These are phyloP conservation scores for Melampsora americana DNA, from an alignment of 1,284 basidiomycete species.

Conservation along the genomic window DNA sequence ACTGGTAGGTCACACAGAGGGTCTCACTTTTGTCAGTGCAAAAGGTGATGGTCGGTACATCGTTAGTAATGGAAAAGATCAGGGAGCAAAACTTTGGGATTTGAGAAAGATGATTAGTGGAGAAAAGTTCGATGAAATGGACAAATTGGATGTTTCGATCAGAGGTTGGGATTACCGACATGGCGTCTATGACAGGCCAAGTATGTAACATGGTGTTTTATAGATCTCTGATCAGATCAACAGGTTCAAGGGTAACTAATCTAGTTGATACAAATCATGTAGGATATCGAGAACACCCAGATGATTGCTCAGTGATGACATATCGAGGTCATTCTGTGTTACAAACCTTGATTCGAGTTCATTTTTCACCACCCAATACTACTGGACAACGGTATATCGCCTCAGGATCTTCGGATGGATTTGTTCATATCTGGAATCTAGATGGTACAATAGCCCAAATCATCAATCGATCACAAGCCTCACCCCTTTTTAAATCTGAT, in stretches of 20 bases:
- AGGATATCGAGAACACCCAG: conserved; percentile 59
- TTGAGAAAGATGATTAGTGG: conserved; percentile 82
- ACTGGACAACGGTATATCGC: conserved; percentile 92
- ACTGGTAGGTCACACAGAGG: conserved; percentile 22
- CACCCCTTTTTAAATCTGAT: conserved; percentile 63
- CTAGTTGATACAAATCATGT: neutral
- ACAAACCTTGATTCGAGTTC: conserved; percentile 87
- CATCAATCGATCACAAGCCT: conserved; percentile 72
- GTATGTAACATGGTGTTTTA: conserved; percentile 3
- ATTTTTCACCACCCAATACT: conserved; percentile 86
- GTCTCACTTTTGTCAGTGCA: conserved; percentile 54
- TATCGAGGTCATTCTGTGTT: conserved; percentile 90
- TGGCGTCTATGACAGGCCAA: conserved; percentile 46
- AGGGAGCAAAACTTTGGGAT: conserved; percentile 88
- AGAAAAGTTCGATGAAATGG: conserved; percentile 62
- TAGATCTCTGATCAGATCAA: no score
- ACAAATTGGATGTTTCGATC: conserved; percentile 61
- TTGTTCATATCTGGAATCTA: conserved; percentile 80
- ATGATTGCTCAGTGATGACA: conserved; percentile 92
- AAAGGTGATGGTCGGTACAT: conserved; percentile 85
- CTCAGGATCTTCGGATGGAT: conserved; percentile 65
- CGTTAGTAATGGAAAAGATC: conserved; percentile 97
- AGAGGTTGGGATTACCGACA: conserved; percentile 75
- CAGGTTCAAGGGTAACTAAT: neutral
- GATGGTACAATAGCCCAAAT: conserved; percentile 81